Evolutionary conservation across 768 basidiomycete genomes (phyloP), one percentile per base, ranked within the genome.

Genomic region (Sarcomyxa edulis): DNA sequence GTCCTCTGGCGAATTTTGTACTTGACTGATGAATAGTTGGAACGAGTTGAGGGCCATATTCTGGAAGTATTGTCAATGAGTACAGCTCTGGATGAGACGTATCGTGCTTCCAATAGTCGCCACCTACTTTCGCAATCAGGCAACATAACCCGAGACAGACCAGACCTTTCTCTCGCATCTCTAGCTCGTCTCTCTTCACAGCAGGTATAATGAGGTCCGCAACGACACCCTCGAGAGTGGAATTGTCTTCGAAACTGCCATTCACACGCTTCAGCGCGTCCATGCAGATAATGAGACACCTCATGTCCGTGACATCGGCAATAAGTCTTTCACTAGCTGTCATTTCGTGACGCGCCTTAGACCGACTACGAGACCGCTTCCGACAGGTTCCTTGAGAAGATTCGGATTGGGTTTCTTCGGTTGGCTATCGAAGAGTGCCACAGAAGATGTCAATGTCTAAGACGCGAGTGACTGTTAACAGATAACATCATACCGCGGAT

Each of bases 261-360:
- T 93, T 81, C 12, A 96, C 90, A 9, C 92, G 77, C 61, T 96
- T 92, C 3, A 97, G 69, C 72, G 95, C 81, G 1, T 84, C 86
- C 27, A 84, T 89, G 46, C 88, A 90, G 11, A 97, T 66, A 10
- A 78, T 67, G 24, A 98, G 61, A 51, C 91, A 95, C 5, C 94
- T 71, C 45, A 94, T 48, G 48, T 98, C 92, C 12, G 79, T 77
- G 15, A 81, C 57, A 40, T 91, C 89, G 15, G 74, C 75, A 16
- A 71, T 67, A 19, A 65, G 65, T 39, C 72, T 73, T 54, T 87
- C 84, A 51, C 85, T 84, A 1, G 75, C 65, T 1, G 75, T 69
- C 64, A 84, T 73, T 19, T 73, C 71, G 16, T 62, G 59, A 19
- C 87, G 84, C 43, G 80, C 76, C 42, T 61, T 62, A 5, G 51